phyloP scores from a whole-genome alignment of 2,329 filamentous ascomycete genomes.

The Rutstroemia sp. region DNA sequence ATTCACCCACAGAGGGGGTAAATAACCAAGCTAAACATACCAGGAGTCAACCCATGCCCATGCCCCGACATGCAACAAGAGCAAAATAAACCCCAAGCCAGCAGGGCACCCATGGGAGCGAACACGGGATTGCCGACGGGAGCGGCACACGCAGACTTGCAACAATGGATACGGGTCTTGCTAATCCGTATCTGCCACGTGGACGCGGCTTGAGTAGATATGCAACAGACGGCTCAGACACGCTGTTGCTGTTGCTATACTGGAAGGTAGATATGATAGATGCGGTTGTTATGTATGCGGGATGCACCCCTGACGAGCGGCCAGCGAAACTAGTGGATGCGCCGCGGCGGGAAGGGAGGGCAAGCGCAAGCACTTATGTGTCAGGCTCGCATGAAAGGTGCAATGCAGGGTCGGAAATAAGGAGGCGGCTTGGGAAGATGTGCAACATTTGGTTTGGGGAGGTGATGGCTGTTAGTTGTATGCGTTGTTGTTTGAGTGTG shows the following conservation, averaged over 20 bases:
- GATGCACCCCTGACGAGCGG: background rate
- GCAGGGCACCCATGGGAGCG: too few species aligned
- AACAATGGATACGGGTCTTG: too few species aligned
- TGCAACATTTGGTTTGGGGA: background rate
- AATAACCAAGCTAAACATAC: too few species aligned
- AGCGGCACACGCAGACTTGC: too few species aligned
- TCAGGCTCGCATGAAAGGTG: background rate
- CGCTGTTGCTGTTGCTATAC: too few species aligned
- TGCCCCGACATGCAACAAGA: too few species aligned
- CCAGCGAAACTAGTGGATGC: background rate
- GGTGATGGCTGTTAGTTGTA: background rate
- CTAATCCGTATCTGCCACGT: background rate
- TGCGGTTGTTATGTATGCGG: background rate
- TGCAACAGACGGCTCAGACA: background rate
- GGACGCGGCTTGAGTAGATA: background rate
- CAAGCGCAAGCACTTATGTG: background rate
- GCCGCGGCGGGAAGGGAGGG: background rate
- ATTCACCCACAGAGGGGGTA: too few species aligned
- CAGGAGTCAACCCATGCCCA: too few species aligned
- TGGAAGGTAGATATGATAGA: too few species aligned
- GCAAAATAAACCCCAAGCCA: too few species aligned
- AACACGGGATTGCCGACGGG: too few species aligned
- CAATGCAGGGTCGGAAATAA: background rate
- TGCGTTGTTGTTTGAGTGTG: background rate
- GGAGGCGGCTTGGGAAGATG: constrained; percentile 4